Percentiles rank a stretch among this genome's conserved stretches.
Conservation (phyloP, 257 asterid genomes). For the Nicotiana otophora region DNA sequence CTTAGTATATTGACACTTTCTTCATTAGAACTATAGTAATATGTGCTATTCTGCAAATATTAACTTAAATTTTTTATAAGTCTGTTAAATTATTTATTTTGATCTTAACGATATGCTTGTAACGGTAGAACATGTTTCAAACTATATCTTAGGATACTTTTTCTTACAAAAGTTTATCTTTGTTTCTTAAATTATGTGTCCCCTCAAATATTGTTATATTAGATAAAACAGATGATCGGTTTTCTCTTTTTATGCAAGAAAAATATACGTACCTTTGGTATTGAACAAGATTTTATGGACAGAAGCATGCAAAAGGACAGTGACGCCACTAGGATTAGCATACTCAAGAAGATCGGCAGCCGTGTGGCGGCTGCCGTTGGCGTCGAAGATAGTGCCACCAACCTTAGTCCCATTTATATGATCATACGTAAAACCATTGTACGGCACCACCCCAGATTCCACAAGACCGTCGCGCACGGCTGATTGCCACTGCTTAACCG, state of each 20-base stretch:
- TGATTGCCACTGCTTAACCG: conserved; percentile 58
- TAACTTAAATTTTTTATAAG: neutral
- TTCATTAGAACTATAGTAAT: too few species aligned
- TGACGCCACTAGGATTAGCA: conserved; percentile 57
- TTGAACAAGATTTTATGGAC: conserved; percentile 55
- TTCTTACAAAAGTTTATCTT: neutral
- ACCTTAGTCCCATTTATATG: conserved; percentile 63
- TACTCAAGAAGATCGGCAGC: conserved; percentile 74
- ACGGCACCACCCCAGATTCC: conserved; percentile 51
- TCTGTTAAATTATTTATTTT: neutral
- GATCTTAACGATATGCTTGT: neutral
- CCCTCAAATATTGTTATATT: neutral
- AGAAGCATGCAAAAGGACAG: conserved; percentile 54
- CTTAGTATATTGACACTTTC: too few species aligned
- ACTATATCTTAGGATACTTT: neutral
- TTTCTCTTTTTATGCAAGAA: neutral
- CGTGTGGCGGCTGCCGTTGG: conserved; percentile 50
- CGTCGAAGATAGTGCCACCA: conserved; percentile 73
- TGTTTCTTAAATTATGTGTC: neutral
- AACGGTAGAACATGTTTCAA: neutral
- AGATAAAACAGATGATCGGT: neutral
- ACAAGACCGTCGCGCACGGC: conserved; percentile 64
- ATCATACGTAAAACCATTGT: conserved; percentile 69
- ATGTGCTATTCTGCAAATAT: neutral
- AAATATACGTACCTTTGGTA: conserved; percentile 34